phyloP scores from a whole-genome alignment of 1,284 basidiomycete species.

The Ustilago hordei region DNA sequence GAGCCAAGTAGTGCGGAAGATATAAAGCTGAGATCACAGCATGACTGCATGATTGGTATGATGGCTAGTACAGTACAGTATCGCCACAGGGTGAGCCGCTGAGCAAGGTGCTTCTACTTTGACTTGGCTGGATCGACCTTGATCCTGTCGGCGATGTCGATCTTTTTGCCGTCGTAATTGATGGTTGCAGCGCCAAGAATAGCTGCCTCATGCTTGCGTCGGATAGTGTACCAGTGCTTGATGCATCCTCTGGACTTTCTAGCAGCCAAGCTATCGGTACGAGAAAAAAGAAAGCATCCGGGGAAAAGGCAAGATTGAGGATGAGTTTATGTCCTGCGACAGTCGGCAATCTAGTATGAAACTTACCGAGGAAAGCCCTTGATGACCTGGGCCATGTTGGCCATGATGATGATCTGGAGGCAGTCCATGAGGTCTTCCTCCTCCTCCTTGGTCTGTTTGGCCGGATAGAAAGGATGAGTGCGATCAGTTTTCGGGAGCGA shows the following conservation, averaged over 20 bases:
- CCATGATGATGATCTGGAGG: background rate
- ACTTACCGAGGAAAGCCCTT: constrained; percentile 21
- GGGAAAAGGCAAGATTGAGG: background rate
- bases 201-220: background rate
- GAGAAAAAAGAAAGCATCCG: background rate
- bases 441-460: constrained; percentile 21
- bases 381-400: constrained; percentile 11
- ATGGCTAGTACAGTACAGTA: no score
- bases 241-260: background rate
- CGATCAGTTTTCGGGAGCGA: background rate
- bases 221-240: constrained; percentile 4
- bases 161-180: constrained; percentile 6
- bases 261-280: background rate
- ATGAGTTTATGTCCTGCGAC: background rate
- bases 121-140: background rate
- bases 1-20: background rate
- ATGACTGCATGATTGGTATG: no score
- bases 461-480: background rate
- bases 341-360: background rate
- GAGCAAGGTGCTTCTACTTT: background rate
- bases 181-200: background rate
- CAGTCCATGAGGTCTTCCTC: constrained; percentile 18
- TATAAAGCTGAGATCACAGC: no score
- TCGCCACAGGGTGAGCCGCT: no score
- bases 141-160: background rate